These are phyloP conservation scores for Nothophoma quercina DNA, from an alignment of 2,329 filamentous ascomycete species.

Conservation along the genomic window DNA sequence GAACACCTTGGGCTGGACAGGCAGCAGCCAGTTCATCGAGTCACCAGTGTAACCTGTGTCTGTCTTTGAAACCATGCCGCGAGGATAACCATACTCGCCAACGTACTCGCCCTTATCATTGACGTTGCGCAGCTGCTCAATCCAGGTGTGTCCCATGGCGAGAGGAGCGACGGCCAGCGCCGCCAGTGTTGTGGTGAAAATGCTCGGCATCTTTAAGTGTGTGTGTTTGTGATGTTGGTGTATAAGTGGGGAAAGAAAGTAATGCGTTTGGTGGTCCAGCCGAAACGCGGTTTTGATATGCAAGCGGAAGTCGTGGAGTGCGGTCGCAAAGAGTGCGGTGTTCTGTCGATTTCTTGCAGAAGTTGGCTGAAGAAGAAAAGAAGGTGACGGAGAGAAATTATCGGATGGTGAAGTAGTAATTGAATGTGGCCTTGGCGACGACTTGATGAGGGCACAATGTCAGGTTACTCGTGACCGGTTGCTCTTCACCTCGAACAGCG, in stretches of 20 bases:
- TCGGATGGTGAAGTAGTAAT: conserved; percentile 13
- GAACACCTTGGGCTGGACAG: conserved; percentile 56
- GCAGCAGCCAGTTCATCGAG: conserved; percentile 63
- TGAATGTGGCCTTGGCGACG: conserved; percentile 23
- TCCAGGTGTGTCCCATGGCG: conserved; percentile 73
- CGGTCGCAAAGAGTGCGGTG: conserved; percentile 5
- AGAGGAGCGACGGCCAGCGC: conserved; percentile 30
- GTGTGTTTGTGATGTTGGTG: conserved; percentile 11
- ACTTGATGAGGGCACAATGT: conserved; percentile 28
- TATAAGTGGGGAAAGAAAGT: conserved; percentile 8
- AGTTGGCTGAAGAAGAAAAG: conserved; percentile 1
- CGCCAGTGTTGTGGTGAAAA: conserved; percentile 22
- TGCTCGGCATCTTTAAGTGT: conserved; percentile 28
- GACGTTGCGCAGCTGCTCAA: conserved; percentile 77
- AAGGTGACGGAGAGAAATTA: conserved; percentile 14
- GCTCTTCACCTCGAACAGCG: conserved; percentile 33
- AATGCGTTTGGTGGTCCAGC: conserved; percentile 14
- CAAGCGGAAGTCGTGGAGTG: conserved; percentile 5
- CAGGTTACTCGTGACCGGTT: conserved; percentile 23
- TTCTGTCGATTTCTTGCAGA: conserved; percentile 5
- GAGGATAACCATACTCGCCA: conserved; percentile 75
- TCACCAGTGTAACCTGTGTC: conserved; percentile 64
- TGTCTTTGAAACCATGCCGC: conserved; percentile 70
- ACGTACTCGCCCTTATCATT: conserved; percentile 76
- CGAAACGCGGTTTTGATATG: conserved; percentile 11